phyloP scores from a whole-genome alignment of 2,329 filamentous ascomycete species.

The Neonectria magnoliae region DNA sequence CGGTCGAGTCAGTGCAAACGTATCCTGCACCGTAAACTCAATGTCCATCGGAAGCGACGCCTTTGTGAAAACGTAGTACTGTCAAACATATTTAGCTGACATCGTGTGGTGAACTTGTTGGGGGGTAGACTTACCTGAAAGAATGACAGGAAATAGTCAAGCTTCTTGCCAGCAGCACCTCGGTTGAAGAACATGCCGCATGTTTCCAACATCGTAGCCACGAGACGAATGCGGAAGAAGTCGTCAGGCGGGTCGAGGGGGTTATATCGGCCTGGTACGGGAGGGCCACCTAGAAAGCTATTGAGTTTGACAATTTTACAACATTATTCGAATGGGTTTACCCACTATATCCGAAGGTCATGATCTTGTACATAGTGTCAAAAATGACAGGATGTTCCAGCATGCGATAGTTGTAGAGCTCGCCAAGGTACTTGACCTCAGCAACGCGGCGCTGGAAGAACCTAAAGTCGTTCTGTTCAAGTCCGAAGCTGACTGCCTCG shows the following conservation, averaged over 20 bases:
- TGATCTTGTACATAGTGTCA: slow-evolving; percentile 91
- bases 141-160: slow-evolving; percentile 97
- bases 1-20: slow-evolving; percentile 83
- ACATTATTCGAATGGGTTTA: not conserved
- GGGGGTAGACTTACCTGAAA: slow-evolving; percentile 70
- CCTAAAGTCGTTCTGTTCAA: slow-evolving; percentile 97
- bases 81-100: not conserved
- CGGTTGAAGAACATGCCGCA: slow-evolving; percentile 97
- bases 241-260: slow-evolving; percentile 90
- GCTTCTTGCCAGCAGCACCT: slow-evolving; percentile 92
- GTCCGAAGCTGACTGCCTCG: slow-evolving; percentile 85
- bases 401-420: slow-evolving; percentile 98
- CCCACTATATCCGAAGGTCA: slow-evolving; percentile 87
- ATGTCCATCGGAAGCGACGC: slow-evolving; percentile 93
- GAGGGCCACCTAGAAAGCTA: slow-evolving; percentile 72
- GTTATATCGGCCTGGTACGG: slow-evolving; percentile 79
- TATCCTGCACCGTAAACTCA: slow-evolving; percentile 95
- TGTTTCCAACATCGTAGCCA: slow-evolving; percentile 90
- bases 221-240: slow-evolving; percentile 92
- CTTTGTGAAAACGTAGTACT: slow-evolving; percentile 95
- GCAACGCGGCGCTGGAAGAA: slow-evolving; percentile 95
- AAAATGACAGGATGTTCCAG: slow-evolving; percentile 96
- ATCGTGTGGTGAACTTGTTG: too few relatives aligned
- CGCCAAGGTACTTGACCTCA: slow-evolving; percentile 94
- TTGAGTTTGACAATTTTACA: slow-evolving; percentile 25